Evolutionary conservation across 257 asterid species (phyloP), one percentile per base, ranked within the genome.

Genomic region (Solanum peruvianum): DNA sequence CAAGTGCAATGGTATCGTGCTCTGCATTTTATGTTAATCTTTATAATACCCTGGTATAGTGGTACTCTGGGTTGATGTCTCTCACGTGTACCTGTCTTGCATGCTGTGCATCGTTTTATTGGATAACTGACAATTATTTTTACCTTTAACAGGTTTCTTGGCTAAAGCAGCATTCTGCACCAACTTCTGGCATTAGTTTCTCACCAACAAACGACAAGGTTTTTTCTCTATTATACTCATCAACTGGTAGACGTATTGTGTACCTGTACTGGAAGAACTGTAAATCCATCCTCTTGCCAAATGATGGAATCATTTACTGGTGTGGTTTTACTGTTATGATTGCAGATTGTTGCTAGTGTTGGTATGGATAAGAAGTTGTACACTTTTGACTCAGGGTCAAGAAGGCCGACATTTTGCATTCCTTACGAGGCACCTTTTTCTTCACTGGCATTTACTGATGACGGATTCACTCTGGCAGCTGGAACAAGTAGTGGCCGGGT

Each of bases 151-250:
- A 96, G 98, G 94, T 92, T 91, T 96, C 99, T 87, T 97, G 99
- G 99, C 84, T 93, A 88, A 96, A 95, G 93, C 99, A 97, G 90
- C 99, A 97, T 90, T 96, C 99, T 86, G 98, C 99, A 71, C 99
- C 99, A 70, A 94, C 95, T 88, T 93, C 99, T 89, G 98, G 98
- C 9, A 92, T 97, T 91, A 91, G 98, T 92, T 96, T 97, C 91
- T 97, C 99, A 87, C 98, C 99, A 89, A 93, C 97, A 90, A 95
- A 94, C 85, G 99, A 97, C 91, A 97, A 96, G 99, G 99, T 95
- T 87, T 89, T 78, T 86, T 89, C 86, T 91, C 88, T 87, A 41
- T 71, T 70, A 41, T 44, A 44, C 73, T 81, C 20, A 20, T 18
- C 37, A 80, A 47, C 87, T 64, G 20, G 76, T 85, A 78, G 78